These are phyloP conservation scores for Fusarium sp. DNA, from an alignment of 2,329 filamentous ascomycete genomes.

Conservation along the genomic window DNA sequence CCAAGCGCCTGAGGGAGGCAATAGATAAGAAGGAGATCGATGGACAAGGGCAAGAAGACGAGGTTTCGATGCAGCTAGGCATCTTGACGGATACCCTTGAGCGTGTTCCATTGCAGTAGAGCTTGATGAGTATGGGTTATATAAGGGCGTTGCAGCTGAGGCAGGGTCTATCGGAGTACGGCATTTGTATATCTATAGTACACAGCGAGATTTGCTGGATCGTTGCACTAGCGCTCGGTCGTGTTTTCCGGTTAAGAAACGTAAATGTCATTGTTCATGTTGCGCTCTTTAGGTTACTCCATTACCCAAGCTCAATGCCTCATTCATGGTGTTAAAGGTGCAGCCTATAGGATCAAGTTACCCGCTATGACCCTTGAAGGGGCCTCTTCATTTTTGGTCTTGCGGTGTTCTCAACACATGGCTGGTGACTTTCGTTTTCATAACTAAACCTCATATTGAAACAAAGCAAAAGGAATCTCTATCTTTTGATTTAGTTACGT, in stretches of 20 bases:
- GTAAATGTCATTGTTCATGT: not conserved
- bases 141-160: slow-evolving; percentile 16
- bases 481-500: no score
- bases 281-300: not conserved
- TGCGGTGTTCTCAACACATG: not conserved
- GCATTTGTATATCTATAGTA: slow-evolving; percentile 6
- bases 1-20: slow-evolving; percentile 52
- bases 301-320: not conserved
- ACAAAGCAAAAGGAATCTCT: no score
- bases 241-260: not conserved
- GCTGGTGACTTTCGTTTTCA: no score
- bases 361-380: not conserved
- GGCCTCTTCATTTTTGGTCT: not conserved
- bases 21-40: slow-evolving; percentile 50
- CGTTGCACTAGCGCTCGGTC: not conserved
- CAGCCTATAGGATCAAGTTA: no score
- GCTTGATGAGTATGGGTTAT: not conserved
- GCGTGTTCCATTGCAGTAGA: slow-evolving; percentile 55
- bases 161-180: slow-evolving; percentile 16
- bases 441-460: no score
- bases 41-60: slow-evolving; percentile 44
- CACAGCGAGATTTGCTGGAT: not conserved
- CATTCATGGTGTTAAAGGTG: no score
- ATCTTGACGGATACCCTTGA: slow-evolving; percentile 58
- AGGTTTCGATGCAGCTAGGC: slow-evolving; percentile 54